Conservation (phyloP, 768 basidiomycete genomes). For the Termitomyces sp. region DNA sequence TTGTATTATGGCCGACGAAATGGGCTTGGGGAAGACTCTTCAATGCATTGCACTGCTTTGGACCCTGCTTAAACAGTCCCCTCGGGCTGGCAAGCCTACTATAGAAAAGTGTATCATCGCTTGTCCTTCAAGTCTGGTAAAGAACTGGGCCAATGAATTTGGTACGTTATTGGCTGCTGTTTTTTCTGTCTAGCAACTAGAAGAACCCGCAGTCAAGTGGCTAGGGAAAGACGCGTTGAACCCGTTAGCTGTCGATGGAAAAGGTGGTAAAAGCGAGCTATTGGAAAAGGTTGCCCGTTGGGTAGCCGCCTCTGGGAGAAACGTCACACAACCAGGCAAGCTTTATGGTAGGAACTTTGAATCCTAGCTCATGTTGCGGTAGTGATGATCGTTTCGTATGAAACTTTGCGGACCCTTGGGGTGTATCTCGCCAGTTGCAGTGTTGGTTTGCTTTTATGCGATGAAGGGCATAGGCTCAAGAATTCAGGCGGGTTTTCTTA, state of each 20-base stretch:
- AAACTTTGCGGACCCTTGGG: conserved; percentile 81
- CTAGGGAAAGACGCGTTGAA: conserved; percentile 79
- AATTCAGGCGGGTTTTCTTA: conserved; percentile 65
- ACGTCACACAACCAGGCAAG: conserved; percentile 86
- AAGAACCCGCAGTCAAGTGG: conserved; percentile 74
- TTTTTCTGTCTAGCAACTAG: background rate
- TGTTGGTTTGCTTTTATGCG: conserved; percentile 91
- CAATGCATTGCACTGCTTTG: conserved; percentile 96
- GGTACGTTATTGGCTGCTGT: conserved; percentile 42
- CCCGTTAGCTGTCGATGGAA: conserved; percentile 89
- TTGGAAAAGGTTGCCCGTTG: conserved; percentile 79
- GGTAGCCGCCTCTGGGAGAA: conserved; percentile 85
- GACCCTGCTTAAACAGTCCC: conserved; percentile 95
- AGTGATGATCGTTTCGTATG: conserved; percentile 99
- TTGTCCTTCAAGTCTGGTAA: conserved; percentile 94
- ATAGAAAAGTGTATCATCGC: conserved; percentile 98
- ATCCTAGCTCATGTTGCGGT: background rate
- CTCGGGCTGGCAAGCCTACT: conserved; percentile 75
- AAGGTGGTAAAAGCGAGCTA: conserved; percentile 79
- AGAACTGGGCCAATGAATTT: conserved; percentile 98
- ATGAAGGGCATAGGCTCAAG: conserved; percentile 96
- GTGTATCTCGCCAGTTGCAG: conserved; percentile 71
- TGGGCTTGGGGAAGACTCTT: conserved; percentile 96
- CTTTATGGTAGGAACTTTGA: background rate
- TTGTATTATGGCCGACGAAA: conserved; percentile 99